A percentile compares a stretch with the other conserved stretches of the same genome.
phyloP scores from a whole-genome alignment of 176 grass and related monocot species.

The Rhynchospora pubera region DNA sequence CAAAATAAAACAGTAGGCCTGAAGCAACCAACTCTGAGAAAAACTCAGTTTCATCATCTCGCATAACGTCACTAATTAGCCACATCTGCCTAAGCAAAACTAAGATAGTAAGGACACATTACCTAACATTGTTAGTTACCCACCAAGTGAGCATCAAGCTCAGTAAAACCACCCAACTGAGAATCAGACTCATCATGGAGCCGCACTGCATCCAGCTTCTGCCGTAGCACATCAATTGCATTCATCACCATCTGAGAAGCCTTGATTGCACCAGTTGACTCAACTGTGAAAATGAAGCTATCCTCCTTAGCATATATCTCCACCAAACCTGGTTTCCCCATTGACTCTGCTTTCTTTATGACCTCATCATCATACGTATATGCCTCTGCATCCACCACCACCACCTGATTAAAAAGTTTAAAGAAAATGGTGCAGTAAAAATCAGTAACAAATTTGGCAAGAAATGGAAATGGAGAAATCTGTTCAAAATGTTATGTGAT shows the following conservation, averaged over 20 bases:
- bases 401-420: conserved; percentile 34
- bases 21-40: background rate
- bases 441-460: background rate
- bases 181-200: conserved; percentile 74
- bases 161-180: background rate
- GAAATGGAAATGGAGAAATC: background rate
- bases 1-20: background rate
- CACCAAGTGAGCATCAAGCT: conserved; percentile 28
- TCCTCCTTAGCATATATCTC: conserved; percentile 79
- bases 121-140: conserved; percentile 22
- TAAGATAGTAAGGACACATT: background rate
- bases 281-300: conserved; percentile 91
- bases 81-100: background rate
- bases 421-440: too few relatives aligned
- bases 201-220: conserved; percentile 81
- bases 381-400: conserved; percentile 50
- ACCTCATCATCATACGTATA: conserved; percentile 93
- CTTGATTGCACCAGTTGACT: conserved; percentile 70
- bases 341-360: conserved; percentile 80
- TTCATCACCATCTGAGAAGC: conserved; percentile 72
- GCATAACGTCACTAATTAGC: background rate
- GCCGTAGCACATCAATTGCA: conserved; percentile 54
- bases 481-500: conserved; percentile 6
- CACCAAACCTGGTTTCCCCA: conserved; percentile 77
- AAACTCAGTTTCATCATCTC: background rate